Evolutionary conservation across 305 asterid genomes (phyloP).

Genomic region (Stenogyne calaminthoides): DNA sequence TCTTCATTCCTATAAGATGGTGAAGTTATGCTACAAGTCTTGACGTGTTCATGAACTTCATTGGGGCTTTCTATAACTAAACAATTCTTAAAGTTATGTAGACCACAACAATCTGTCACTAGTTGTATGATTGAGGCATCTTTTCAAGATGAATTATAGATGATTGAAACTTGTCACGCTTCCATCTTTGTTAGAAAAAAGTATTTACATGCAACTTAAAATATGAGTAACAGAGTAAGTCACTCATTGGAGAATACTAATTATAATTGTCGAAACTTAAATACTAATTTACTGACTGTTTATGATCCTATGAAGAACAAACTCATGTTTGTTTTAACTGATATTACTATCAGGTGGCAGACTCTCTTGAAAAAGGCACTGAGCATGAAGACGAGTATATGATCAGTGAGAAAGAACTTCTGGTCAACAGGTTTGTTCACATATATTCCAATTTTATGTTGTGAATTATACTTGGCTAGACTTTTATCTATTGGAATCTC

Average conservation of each 20-base stretch:
- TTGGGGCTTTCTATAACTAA: background rate
- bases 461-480: constrained; percentile 1
- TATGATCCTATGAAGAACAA: constrained; percentile 15
- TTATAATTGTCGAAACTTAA: background rate
- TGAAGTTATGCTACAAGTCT: background rate
- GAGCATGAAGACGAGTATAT: constrained; percentile 98
- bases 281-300: background rate
- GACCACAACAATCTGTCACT: background rate
- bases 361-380: constrained; percentile 96
- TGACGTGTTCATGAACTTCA: background rate
- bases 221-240: background rate
- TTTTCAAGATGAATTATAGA: background rate
- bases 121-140: background rate
- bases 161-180: constrained; percentile 1
- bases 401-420: constrained; percentile 98
- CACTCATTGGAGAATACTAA: background rate
- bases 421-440: constrained; percentile 71
- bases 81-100: background rate
- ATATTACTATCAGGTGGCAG: constrained; percentile 68
- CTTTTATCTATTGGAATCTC: constrained; percentile 8
- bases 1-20: background rate
- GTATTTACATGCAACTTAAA: background rate
- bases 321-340: constrained; percentile 10
- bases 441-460: background rate
- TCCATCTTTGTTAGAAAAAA: background rate